Evolutionary conservation across 23 red algal genomes (phyloP).

Genomic region (Pyropia yezoensis): DNA sequence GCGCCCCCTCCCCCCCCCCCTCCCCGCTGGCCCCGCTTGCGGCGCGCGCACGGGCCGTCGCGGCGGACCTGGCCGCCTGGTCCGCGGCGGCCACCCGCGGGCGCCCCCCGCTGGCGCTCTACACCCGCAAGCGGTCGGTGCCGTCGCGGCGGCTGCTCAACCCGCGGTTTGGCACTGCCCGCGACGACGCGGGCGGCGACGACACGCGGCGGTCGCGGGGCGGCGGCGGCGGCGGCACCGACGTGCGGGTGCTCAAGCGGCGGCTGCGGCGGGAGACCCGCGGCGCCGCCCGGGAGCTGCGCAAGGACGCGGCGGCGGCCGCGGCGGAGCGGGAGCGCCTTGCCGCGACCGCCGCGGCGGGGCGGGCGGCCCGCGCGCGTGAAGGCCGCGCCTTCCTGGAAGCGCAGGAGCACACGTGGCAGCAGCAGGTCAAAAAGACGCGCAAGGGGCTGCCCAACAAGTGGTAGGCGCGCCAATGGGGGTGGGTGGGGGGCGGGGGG

Average conservation of each 20-base stretch:
- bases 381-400: not conserved
- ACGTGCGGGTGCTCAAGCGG: not conserved
- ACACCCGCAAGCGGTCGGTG: not conserved
- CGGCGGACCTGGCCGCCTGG: too few relatives aligned
- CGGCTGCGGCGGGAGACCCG: not conserved
- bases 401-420: slow-evolving; percentile 1
- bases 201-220: not conserved
- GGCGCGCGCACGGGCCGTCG: too few relatives aligned
- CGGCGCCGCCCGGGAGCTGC: slow-evolving; percentile 4
- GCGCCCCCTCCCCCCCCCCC: too few relatives aligned
- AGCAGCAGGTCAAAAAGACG: slow-evolving; percentile 4
- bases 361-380: not conserved
- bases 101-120: not conserved
- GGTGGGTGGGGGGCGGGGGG: too few relatives aligned
- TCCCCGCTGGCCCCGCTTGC: too few relatives aligned
- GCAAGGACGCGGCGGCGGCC: not conserved
- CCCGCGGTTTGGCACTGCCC: not conserved
- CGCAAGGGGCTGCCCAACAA: not conserved
- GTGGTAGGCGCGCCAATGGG: not conserved
- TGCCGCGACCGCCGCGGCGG: not conserved
- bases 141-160: not conserved
- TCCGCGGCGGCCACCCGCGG: not conserved
- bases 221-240: not conserved
- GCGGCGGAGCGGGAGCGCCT: not conserved
- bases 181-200: not conserved